Evolutionary conservation across 108 stramenopile species (phyloP).

Genomic region (Pseudonitzschia delicatissima): DNA sequence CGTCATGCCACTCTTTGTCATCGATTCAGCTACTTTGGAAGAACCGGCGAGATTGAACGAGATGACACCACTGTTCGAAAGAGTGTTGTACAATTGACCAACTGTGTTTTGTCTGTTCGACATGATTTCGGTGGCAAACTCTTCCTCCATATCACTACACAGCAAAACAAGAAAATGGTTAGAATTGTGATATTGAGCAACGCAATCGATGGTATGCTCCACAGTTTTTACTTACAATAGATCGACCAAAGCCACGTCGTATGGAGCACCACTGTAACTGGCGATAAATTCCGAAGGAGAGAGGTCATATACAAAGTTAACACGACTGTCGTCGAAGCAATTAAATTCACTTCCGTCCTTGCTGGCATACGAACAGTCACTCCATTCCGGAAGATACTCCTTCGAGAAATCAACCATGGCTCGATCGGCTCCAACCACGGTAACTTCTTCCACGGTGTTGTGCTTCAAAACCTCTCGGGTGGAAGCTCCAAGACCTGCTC

Average conservation of each 20-base stretch:
- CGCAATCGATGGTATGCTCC: background rate
- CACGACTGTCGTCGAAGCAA: conserved; percentile 70
- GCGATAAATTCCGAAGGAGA: conserved; percentile 7
- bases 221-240: conserved; percentile 6
- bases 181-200: background rate
- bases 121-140: conserved; percentile 29
- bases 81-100: conserved; percentile 35
- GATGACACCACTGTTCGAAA: conserved; percentile 46
- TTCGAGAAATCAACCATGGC: conserved; percentile 54
- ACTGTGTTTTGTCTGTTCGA: conserved; percentile 34
- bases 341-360: conserved; percentile 42
- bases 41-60: conserved; percentile 35
- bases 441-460: conserved; percentile 62
- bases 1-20: conserved; percentile 1
- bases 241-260: conserved; percentile 24
- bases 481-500: conserved; percentile 80
- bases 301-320: conserved; percentile 54
- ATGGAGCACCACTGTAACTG: background rate
- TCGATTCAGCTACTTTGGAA: conserved; percentile 4
- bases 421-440: conserved; percentile 80
- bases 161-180: background rate
- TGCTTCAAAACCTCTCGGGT: conserved; percentile 82
- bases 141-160: conserved; percentile 19
- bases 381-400: conserved; percentile 50
- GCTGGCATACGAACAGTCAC: conserved; percentile 40